Base-by-base conservation (phyloP, 805 yeast species). In the Saccharomycopsis guyanensis region DNA sequence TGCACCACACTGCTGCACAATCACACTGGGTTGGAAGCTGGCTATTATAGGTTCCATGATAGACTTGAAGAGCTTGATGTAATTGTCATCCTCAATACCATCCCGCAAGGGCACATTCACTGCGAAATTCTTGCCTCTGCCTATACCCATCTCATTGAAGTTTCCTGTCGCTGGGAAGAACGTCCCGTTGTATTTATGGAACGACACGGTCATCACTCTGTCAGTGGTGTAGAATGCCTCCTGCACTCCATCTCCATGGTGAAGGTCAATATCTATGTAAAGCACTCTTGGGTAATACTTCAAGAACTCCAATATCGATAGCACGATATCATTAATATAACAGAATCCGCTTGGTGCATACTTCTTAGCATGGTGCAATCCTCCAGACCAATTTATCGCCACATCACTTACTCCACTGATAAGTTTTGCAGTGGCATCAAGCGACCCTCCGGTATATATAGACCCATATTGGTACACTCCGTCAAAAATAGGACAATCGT, bases 1-100 rank as follows among this genome's bases (percentile, higher is more conserved):
- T 25, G 97, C 97, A 45, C 98, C 98, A 68, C 97, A 88, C 66
- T 91, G 98, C 59, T 88, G 84, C 1, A 91, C 96, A 25, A 91
- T 88, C 1, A 86, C 93, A 3, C 95, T 82, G 3, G 98, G 98
- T 63, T 84, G 91, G 66, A 82, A 91, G 71, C 86, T 85, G 39
- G 85, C 80, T 61, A 91, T 86, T 45, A 91, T 75, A n/a, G 94
- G 95, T 54, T 82, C 86, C 73, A 91, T 82, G 5, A 91, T 80
- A 53, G 89, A 81, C 69, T 88, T 89, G 66, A 83, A 83, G 20
- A 83, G 63, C 41, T 80, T 64, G 46, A 76, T 71, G 61, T 91
- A 91, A 42, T 87, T 78, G 42, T 82, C 93, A 67, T 91, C 97
- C 63, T 91, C 96, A 49, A 91, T 88, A 39, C 98, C 96, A 59